Evolutionary conservation across 2,329 filamentous ascomycete genomes (phyloP).

Genomic region (Cladosporium cucumerinum): DNA sequence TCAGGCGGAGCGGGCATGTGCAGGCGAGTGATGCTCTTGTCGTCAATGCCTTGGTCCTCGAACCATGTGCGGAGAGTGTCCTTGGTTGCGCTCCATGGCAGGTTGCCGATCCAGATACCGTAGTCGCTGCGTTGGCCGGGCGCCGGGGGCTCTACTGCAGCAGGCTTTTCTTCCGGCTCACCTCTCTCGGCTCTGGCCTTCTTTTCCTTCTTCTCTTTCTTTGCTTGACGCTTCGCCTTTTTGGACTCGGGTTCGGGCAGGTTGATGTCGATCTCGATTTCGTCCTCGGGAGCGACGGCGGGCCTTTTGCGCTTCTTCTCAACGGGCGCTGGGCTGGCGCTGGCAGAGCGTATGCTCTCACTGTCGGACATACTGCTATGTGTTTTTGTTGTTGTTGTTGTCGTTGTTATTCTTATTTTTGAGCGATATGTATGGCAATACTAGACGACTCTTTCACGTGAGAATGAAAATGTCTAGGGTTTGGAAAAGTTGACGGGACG

Average conservation of each 20-base stretch:
- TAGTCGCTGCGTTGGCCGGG: constrained; percentile 64
- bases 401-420: no score
- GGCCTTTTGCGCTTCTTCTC: constrained; percentile 64
- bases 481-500: not conserved
- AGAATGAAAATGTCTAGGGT: not conserved
- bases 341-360: constrained; percentile 1
- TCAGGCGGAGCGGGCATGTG: constrained; percentile 64
- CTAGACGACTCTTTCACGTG: not conserved
- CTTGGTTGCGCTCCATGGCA: constrained; percentile 77
- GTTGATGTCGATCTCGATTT: constrained; percentile 82
- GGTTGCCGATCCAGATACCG: constrained; percentile 93
- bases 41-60: constrained; percentile 60
- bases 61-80: constrained; percentile 76
- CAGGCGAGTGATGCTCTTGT: constrained; percentile 75
- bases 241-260: constrained; percentile 95
- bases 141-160: constrained; percentile 17
- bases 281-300: constrained; percentile 44
- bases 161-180: constrained; percentile 22
- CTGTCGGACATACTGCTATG: constrained; percentile 16
- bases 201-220: constrained; percentile 64
- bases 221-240: constrained; percentile 82
- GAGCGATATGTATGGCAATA: not conserved
- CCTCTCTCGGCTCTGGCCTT: constrained; percentile 21
- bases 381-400: no score
- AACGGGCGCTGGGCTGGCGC: constrained; percentile 7